Evolutionary conservation across 768 basidiomycete species (phyloP).

Genomic region (Crepidotus variabilis): DNA sequence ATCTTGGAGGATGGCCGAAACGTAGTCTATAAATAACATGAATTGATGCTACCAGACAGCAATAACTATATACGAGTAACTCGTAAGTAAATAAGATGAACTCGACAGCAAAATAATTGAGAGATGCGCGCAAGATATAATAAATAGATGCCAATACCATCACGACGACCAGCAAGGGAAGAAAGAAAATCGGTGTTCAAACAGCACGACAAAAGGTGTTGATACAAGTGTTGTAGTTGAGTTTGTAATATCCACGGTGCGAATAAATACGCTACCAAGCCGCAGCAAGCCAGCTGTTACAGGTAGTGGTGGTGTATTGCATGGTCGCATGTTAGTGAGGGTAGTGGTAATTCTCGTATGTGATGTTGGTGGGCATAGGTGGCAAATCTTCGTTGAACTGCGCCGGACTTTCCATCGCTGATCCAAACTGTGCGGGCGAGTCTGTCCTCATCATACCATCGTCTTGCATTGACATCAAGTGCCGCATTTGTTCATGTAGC

Average conservation of each 20-base stretch:
- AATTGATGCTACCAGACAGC: background rate
- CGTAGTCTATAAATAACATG: background rate
- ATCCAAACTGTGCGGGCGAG: slow-evolving; percentile 34
- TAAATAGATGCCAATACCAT: too few species aligned
- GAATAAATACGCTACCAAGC: too few species aligned
- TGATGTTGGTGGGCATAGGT: slow-evolving; percentile 6
- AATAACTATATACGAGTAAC: background rate
- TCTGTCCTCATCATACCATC: slow-evolving; percentile 26
- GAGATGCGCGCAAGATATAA: too few species aligned
- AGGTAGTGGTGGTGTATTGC: background rate
- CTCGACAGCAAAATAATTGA: too few species aligned
- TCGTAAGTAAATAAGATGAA: too few species aligned
- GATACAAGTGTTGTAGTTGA: too few species aligned
- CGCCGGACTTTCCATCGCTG: slow-evolving; percentile 36
- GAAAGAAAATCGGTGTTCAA: too few species aligned
- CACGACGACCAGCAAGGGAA: too few species aligned
- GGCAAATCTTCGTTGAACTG: slow-evolving; percentile 35
- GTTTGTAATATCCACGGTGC: too few species aligned
- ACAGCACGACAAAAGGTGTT: too few species aligned
- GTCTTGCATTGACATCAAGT: slow-evolving; percentile 33
- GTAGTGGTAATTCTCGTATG: slow-evolving; percentile 9
- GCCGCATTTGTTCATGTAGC: slow-evolving; percentile 42
- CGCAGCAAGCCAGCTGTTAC: too few species aligned
- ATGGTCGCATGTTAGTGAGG: slow-evolving; percentile 9
- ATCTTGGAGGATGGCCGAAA: too few species aligned